Base-by-base conservation (phyloP, 106 monocot species). In the Dendrobium nobile region DNA sequence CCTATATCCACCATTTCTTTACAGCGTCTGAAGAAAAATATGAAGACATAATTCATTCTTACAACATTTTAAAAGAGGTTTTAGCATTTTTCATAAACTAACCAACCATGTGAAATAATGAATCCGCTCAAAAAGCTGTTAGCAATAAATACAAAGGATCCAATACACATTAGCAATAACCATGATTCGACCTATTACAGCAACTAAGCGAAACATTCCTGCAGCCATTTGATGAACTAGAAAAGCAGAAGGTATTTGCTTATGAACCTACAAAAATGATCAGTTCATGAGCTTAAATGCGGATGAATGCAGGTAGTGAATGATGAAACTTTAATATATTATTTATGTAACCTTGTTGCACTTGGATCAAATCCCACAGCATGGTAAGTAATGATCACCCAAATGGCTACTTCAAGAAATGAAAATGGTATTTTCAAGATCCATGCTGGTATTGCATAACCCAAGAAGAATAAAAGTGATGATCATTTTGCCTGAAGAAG, bases 391-490 rank as follows among this genome's bases (percentile, higher is more conserved):
- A 84, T 54, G 79, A 82, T 81, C 7, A 84, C 79, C 84, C 81
- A 91, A 16, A 89, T 78, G 1, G 72, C 86, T 44, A 77, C 83
- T 73, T 94, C 94, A 5, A 85, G 8, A 10, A 91, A 73, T 65
- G 91, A 59, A 55, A 94, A 90, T 7, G 91, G 94, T 41, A 91
- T 90, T 79, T 90, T 94, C 40, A 89, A 79, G 9, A 94, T 80
- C 91, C 91, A 91, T 51, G 83, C 42, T 31, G 94, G 94, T 18
- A 94, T 43, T n/a, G 91, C 84, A 77, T 89, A 94, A 33, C 80
- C 94, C 94, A 94, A 16, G 91, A 73, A 7, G 94, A 91, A 84
- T 87, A 94, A 47, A 94, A 94, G n/a, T 84, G 82, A 65, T 88
- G 78, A 55, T 91, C 94, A 41, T 89, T 89, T 74, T 94, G 94